Evolutionary conservation across 371 early-diverging fungal genomes (phyloP), one percentile per base, ranked within the genome.

Genomic region (Apophysomyces ossiformis): DNA sequence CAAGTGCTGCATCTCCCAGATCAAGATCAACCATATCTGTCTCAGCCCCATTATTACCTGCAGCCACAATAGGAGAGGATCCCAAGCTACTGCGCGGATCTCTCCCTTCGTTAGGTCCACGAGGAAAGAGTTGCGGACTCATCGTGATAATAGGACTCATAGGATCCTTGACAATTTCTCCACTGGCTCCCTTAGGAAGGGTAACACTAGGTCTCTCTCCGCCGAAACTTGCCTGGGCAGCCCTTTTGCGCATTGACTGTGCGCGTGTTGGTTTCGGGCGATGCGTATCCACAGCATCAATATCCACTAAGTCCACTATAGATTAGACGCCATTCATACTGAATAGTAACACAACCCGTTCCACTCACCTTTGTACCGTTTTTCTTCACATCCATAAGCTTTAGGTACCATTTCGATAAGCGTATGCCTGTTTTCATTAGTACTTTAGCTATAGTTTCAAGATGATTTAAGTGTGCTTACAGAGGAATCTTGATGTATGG

Each of bases 401-500:
- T 92, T 93, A 36, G 97, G 96, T 8, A 94, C 96, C 37, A 99
- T 80, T 69, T 95, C 91, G 71, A 99, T 94, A 41, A 99, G 90
- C 0, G 97, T 96, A 72, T 99, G 99, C 1, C 50, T 50, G 21
- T 18, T n/a, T 45, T 13, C 13, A 45, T 6, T 15, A 13, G 16
- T 13, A 16, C 4, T 45, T 45, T 45, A 45, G 46, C 46, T 6
- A 45, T 45, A 45, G 1, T 45, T 45, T 45, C 7, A 13, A 57
- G 3, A 41, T 13, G 13, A 41, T 7, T 41, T 41, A 1, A 41
- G 41, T 41, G 5, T 21, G 21, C 50, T 32, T 26, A 50, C 50
- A 99, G 84, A 6, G 99, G 99, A 64, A 99, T 95, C 68, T 95
- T 94, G 70, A 96, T 86, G 69, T 98, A 99, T 0, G 99, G 99